Percentiles rank a stretch among this genome's conserved stretches.
phyloP scores from a whole-genome alignment of 164 flowering plant genomes.

The Sedum album region DNA sequence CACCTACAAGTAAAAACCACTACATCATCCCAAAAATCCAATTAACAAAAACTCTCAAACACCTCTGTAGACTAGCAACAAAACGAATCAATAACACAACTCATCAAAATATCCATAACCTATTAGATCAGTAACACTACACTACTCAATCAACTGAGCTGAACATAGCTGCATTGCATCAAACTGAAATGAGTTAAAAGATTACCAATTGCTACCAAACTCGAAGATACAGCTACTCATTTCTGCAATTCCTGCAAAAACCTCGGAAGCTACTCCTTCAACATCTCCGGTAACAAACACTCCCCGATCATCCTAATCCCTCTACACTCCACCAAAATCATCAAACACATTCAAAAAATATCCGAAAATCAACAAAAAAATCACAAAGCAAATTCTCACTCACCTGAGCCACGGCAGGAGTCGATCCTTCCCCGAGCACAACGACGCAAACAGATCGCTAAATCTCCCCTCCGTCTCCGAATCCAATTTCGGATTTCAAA shows the following conservation, averaged over 20 bases:
- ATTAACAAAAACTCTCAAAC: not conserved
- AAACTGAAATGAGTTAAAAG: not conserved
- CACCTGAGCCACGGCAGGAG: too few relatives aligned
- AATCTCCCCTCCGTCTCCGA: conserved; percentile 23
- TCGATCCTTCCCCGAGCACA: conserved; percentile 70
- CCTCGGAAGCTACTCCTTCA: conserved; percentile 80
- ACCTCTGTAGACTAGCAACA: not conserved
- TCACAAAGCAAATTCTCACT: not conserved
- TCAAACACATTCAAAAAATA: not conserved
- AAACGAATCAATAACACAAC: not conserved
- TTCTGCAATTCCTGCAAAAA: conserved; percentile 67
- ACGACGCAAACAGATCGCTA: conserved; percentile 33
- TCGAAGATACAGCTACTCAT: conserved; percentile 70
- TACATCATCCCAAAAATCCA: not conserved
- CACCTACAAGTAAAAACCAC: conserved; percentile 50
- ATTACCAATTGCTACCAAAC: conserved; percentile 90
- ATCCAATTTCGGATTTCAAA: not conserved
- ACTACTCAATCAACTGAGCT: not conserved
- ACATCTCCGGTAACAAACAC: conserved; percentile 41
- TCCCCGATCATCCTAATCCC: conserved; percentile 71
- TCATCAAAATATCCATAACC: not conserved
- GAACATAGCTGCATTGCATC: too few relatives aligned
- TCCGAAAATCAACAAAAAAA: not conserved
- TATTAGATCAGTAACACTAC: not conserved
- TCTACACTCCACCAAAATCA: conserved; percentile 20